Percentiles rank a stretch among this genome's conserved stretches.
phyloP scores from a whole-genome alignment of 805 yeast species.

The Kuraishia floccosa region DNA sequence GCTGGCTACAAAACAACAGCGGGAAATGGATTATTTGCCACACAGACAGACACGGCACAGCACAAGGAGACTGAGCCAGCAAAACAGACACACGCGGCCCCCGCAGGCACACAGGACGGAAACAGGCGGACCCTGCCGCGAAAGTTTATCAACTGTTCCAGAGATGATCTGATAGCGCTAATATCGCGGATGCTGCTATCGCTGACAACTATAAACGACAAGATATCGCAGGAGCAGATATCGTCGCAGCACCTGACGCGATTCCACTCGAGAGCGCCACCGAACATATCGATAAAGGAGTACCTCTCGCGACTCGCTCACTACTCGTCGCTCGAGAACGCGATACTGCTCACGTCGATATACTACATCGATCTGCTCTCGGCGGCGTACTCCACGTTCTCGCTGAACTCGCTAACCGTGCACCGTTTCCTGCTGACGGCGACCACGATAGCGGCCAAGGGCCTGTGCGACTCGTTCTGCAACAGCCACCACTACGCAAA shows the following conservation, averaged over 20 bases:
- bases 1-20: too few relatives aligned
- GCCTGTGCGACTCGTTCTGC: conserved; percentile 87
- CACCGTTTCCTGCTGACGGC: conserved; percentile 87
- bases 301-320: conserved; percentile 69
- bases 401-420: conserved; percentile 83
- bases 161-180: conserved; percentile 57
- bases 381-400: conserved; percentile 66
- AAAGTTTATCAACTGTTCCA: conserved; percentile 53
- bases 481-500: conserved; percentile 90
- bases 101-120: conserved; percentile 3
- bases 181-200: conserved; percentile 75
- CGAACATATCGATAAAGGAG: conserved; percentile 69
- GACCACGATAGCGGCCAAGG: conserved; percentile 83
- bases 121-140: too few relatives aligned
- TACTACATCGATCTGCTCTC: conserved; percentile 84
- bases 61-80: too few relatives aligned
- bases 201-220: conserved; percentile 66
- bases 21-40: too few relatives aligned
- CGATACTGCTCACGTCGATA: conserved; percentile 71
- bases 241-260: conserved; percentile 50
- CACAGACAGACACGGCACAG: too few relatives aligned
- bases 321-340: conserved; percentile 77
- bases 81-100: too few relatives aligned
- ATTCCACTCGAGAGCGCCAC: conserved; percentile 91
- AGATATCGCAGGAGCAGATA: conserved; percentile 15